A percentile compares a stretch with the other conserved stretches of the same genome.
Evolutionary conservation across 331 rosid genomes (phyloP).

Genomic region (Pyracantha coccinea): DNA sequence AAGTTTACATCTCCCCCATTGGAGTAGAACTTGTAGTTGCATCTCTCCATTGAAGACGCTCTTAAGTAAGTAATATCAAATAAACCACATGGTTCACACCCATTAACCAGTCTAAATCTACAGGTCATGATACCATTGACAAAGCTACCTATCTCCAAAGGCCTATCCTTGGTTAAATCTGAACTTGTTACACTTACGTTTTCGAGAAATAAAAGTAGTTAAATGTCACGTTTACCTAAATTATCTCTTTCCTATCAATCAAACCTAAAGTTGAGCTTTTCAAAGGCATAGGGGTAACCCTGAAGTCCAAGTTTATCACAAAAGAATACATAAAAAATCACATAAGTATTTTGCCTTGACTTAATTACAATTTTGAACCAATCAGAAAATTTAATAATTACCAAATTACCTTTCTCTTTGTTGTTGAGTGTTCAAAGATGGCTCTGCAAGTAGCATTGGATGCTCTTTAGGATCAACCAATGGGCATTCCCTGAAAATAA

Average conservation of each 20-base stretch:
- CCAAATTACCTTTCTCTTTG: conserved; percentile 79
- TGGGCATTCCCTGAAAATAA: conserved; percentile 65
- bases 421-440: conserved; percentile 80
- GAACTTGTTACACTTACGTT: no score
- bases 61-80: background rate
- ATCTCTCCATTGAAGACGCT: no score
- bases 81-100: background rate
- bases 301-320: background rate
- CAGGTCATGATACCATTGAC: background rate
- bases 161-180: no score
- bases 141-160: background rate
- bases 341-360: background rate
- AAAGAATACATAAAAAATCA: background rate
- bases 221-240: no score
- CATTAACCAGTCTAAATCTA: background rate
- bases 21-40: no score
- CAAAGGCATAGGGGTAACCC: background rate
- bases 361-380: background rate
- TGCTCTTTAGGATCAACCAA: conserved; percentile 92
- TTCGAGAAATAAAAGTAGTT: no score
- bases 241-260: no score
- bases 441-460: conserved; percentile 99
- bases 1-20: no score
- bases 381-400: background rate
- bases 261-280: background rate